phyloP scores from a whole-genome alignment of 495 filamentous ascomycete species.

The Trichocladium antarcticum region DNA sequence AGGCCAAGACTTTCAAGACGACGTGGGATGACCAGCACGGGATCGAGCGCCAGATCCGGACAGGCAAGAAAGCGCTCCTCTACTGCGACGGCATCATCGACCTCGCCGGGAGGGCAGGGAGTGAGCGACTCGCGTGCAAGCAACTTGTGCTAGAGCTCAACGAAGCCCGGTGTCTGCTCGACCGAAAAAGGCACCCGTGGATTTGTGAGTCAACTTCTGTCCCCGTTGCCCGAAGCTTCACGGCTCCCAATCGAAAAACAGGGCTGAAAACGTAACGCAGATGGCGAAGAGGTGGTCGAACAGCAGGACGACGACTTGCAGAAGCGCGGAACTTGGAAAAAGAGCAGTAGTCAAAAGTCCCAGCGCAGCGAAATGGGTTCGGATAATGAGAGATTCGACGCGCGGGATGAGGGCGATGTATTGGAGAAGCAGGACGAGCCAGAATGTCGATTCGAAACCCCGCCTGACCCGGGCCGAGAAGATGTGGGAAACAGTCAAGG shows the following conservation, averaged over 20 bases:
- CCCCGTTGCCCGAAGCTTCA: too few relatives aligned
- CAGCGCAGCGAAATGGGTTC: not conserved
- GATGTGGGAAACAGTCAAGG: not conserved
- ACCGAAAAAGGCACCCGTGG: slow-evolving; percentile 11
- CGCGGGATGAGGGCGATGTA: not conserved
- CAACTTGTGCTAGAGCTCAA: slow-evolving; percentile 15
- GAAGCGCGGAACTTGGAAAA: not conserved
- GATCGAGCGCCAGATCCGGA: slow-evolving; percentile 12
- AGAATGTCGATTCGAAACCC: not conserved
- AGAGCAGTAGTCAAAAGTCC: not conserved
- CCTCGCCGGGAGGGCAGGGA: slow-evolving; percentile 7
- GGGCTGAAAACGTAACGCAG: not conserved
- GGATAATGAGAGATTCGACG: not conserved
- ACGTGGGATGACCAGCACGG: not conserved
- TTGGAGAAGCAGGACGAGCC: not conserved
- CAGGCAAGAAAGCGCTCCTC: slow-evolving; percentile 12
- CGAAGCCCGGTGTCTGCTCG: slow-evolving; percentile 9
- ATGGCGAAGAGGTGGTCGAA: not conserved
- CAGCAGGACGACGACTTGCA: not conserved
- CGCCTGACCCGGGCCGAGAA: not conserved
- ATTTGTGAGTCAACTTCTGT: slow-evolving; percentile 13
- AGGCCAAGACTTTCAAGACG: not conserved
- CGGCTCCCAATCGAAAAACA: not conserved
- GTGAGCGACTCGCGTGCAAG: slow-evolving; percentile 8
- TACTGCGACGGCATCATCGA: slow-evolving; percentile 13